Evolutionary conservation across 2,329 filamentous ascomycete species (phyloP).

Genomic region (Fusarium clavum): DNA sequence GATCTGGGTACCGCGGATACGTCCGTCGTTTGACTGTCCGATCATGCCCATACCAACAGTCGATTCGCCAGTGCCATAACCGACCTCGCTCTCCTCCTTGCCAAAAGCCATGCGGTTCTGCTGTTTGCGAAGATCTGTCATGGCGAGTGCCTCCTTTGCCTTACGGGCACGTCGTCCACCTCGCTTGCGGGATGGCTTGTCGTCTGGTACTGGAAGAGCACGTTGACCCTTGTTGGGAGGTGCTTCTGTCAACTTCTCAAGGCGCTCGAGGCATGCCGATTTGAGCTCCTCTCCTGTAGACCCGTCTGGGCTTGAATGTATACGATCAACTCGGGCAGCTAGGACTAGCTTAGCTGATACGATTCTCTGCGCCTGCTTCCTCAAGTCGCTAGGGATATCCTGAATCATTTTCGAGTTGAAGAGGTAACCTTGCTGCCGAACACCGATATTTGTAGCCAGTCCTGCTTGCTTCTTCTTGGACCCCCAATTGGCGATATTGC

Average conservation of each 20-base stretch:
- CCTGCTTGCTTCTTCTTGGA: slow-evolving; percentile 88
- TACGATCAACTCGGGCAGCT: slow-evolving; percentile 90
- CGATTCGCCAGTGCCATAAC: slow-evolving; percentile 86
- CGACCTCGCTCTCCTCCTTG: slow-evolving; percentile 93
- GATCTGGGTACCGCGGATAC: slow-evolving; percentile 87
- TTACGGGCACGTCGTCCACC: slow-evolving; percentile 90
- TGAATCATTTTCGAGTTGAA: slow-evolving; percentile 92
- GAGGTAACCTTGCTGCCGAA: slow-evolving; percentile 91
- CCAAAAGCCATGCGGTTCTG: slow-evolving; percentile 97
- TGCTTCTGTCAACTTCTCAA: slow-evolving; percentile 93
- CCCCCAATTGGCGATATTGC: slow-evolving; percentile 90
- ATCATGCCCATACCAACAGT: slow-evolving; percentile 96
- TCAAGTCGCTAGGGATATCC: slow-evolving; percentile 85
- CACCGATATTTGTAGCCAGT: slow-evolving; percentile 90
- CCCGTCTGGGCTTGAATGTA: slow-evolving; percentile 84
- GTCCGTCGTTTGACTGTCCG: slow-evolving; percentile 86
- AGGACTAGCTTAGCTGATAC: slow-evolving; percentile 93
- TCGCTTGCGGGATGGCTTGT: slow-evolving; percentile 93
- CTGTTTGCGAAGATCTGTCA: slow-evolving; percentile 95
- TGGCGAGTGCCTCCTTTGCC: slow-evolving; percentile 95
- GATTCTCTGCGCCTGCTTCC: slow-evolving; percentile 94
- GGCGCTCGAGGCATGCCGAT: slow-evolving; percentile 82
- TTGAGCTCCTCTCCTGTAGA: slow-evolving; percentile 85
- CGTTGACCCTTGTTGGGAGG: slow-evolving; percentile 88
- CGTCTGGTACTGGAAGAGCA: slow-evolving; percentile 91